Percentiles rank a stretch among this genome's conserved stretches.
These are phyloP conservation scores for Eruca vesicaria DNA, from an alignment of 441 rosid species.

Conservation along the genomic window DNA sequence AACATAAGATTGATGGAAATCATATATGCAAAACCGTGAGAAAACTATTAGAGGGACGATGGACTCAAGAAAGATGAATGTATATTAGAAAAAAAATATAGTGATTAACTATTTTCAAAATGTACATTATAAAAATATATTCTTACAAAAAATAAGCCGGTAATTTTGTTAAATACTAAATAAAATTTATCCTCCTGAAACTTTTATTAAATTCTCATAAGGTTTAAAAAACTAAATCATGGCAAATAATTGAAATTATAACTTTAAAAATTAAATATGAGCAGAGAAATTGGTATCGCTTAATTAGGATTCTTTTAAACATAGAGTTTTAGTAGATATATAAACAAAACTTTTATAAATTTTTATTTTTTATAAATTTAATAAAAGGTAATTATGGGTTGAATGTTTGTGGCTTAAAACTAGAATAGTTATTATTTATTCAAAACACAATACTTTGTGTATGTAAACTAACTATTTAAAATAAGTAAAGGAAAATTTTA, in stretches of 20 bases:
- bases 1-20: neutral
- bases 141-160: neutral
- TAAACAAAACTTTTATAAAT: neutral
- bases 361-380: too few species aligned
- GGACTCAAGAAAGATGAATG: neutral
- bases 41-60: neutral
- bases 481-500: neutral
- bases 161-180: neutral
- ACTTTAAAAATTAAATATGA: neutral
- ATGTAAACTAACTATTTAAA: neutral
- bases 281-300: neutral
- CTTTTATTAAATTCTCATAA: neutral
- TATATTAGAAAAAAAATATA: neutral
- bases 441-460: neutral
- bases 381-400: neutral
- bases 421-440: neutral
- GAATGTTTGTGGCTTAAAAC: neutral
- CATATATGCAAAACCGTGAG: neutral
- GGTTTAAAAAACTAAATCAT: neutral
- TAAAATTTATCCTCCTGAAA: neutral
- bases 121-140: neutral
- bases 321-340: neutral
- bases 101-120: neutral
- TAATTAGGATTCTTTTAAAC: neutral
- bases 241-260: neutral